A percentile compares a stretch with the other conserved stretches of the same genome.
Evolutionary conservation across 208 protist genomes (phyloP).

Genomic region (Acanthamoeba healyi): DNA sequence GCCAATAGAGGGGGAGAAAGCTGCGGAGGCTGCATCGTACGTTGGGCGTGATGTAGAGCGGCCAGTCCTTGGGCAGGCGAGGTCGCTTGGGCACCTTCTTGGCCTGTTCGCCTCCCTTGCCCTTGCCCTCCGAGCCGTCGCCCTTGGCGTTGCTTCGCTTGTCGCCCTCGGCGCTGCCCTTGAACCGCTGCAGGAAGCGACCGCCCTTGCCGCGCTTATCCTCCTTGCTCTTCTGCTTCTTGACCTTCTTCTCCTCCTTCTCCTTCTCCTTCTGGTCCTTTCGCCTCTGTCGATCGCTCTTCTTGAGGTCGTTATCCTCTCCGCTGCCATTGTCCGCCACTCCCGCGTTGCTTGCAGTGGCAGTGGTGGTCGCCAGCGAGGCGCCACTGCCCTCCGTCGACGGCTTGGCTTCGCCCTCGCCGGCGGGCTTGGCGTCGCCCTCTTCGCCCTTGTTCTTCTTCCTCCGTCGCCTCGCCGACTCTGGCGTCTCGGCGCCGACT

Average conservation of each 20-base stretch:
- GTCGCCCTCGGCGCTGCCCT: conserved; percentile 1
- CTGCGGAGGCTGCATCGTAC: no score
- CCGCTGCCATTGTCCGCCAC: not conserved
- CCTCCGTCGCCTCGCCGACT: not conserved
- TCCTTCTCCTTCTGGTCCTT: conserved; percentile 28
- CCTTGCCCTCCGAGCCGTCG: not conserved
- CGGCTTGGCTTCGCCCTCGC: not conserved
- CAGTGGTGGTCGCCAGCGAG: not conserved
- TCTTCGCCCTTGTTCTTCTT: not conserved
- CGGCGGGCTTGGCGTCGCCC: not conserved
- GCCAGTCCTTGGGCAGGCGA: conserved; percentile 25
- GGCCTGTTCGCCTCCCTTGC: not conserved
- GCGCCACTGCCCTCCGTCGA: not conserved
- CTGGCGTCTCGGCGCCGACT: not conserved
- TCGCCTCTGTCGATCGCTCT: not conserved
- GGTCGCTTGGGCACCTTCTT: conserved; percentile 58
- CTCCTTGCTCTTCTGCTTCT: conserved; percentile 33
- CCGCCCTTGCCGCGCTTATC: conserved; percentile 41
- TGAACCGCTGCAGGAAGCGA: conserved; percentile 35
- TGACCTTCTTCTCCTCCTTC: not conserved
- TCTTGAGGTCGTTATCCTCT: not conserved
- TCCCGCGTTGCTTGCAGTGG: not conserved
- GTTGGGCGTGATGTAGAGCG: conserved; percentile 25
- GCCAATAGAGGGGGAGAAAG: no score
- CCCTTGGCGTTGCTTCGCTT: not conserved